Base-by-base conservation (phyloP, 257 asterid species). In the Henckelia pumila region DNA sequence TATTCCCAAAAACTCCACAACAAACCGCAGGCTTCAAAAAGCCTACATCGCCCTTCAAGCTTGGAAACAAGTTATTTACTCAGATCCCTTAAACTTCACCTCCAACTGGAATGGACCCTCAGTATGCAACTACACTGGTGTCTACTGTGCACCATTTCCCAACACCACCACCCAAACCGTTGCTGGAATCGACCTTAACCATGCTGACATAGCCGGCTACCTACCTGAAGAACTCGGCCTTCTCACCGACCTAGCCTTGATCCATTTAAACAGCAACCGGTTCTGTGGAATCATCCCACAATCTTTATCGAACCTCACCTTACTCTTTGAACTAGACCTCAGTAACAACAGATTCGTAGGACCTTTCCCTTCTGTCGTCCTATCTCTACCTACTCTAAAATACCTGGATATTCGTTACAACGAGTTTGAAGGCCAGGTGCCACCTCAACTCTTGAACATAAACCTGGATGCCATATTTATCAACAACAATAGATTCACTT, bases 321-420 rank as follows among this genome's bases (percentile, higher is more conserved):
- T 69, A 2, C 86, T 87, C 63, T 79, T 66, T 61, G 96, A 89
- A 85, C 86, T 87, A 29, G 96, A 89, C 66, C 69, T 86, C 33
- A 86, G 96, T 68, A 86, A 85, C 81, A 88, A 88, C 77, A 59
- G 94, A 59, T 89, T 89, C 21, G 95, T 86, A 2, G 96, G 96
- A 29, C 87, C 85, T 8, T 89, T 89, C 78, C 96, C 96, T 24
- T 24, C 66, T 2, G 86, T 86, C 1, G 73, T 89, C 26, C 91
- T 89, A 35, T 76, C 87, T 29, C 83, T 86, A 2, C 84, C 88
- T 8, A 67, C 85, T 7, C 72, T 89, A 2, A 69, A 25, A 7
- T 89, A 29, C 75, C 77, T 86, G 20, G 96, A 89, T 79, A 52
- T 89, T 63, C 95, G 95, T 24, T 86, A 49, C 79, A 89, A 89